Conservation (phyloP, 108 stramenopile species). For the Asterionellopsis glacialis region DNA sequence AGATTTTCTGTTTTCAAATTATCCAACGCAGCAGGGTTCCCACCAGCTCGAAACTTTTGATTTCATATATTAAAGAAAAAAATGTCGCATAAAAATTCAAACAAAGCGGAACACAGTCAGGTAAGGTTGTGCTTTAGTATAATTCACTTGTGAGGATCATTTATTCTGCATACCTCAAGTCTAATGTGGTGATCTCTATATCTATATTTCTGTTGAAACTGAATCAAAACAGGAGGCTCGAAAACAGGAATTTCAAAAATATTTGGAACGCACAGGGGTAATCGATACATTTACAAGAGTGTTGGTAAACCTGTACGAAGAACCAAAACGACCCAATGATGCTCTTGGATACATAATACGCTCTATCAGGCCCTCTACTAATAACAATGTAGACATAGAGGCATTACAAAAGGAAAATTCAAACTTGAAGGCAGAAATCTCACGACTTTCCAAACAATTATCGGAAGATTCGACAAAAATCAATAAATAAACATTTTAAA, state of each 20-base stretch:
- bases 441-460: slow-evolving; percentile 44
- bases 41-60: too few relatives aligned
- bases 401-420: slow-evolving; percentile 82
- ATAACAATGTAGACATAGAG: slow-evolving; percentile 76
- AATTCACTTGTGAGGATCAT: too few relatives aligned
- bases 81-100: slow-evolving; percentile 13
- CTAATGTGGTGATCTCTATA: too few relatives aligned
- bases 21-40: too few relatives aligned
- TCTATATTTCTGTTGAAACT: too few relatives aligned
- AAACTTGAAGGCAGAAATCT: slow-evolving; percentile 50
- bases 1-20: too few relatives aligned
- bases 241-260: slow-evolving; percentile 96
- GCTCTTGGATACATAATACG: slow-evolving; percentile 89
- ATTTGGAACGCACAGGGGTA: slow-evolving; percentile 92
- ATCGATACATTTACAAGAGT: slow-evolving; percentile 93
- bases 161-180: too few relatives aligned
- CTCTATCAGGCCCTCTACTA: slow-evolving; percentile 39
- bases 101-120: not conserved
- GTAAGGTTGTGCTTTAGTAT: too few relatives aligned
- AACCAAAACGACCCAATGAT: slow-evolving; percentile 88
- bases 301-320: slow-evolving; percentile 91
- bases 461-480: slow-evolving; percentile 10
- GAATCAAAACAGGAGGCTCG: slow-evolving; percentile 43
- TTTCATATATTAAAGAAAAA: too few relatives aligned
- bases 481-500: not conserved